Percentiles rank a stretch among this genome's conserved stretches.
These are phyloP conservation scores for cucumber (Cucumis sativus) DNA, from an alignment of 306 rosid genomes.

Conservation along the genomic window DNA sequence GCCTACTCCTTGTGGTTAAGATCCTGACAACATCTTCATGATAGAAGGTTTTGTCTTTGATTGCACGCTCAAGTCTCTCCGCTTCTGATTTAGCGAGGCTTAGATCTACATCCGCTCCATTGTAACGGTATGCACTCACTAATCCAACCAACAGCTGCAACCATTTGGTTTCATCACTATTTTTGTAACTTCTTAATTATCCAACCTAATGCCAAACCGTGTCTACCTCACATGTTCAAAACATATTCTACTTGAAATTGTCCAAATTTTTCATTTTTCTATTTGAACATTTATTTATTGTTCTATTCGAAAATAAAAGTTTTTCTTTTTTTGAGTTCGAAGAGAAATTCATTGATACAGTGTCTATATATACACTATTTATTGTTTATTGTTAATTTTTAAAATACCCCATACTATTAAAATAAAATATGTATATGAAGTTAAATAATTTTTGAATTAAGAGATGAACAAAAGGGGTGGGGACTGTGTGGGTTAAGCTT, in stretches of 20 bases:
- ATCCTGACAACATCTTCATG: slow-evolving; percentile 57
- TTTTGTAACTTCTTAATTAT: not conserved
- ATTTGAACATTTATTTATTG: not conserved
- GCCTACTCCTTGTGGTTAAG: slow-evolving; percentile 59
- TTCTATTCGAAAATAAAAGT: no score
- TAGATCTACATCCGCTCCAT: slow-evolving; percentile 16
- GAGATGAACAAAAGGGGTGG: not conserved
- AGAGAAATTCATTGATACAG: no score
- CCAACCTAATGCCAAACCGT: not conserved
- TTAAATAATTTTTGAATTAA: no score
- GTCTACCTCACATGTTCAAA: not conserved
- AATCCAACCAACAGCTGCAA: slow-evolving; percentile 23
- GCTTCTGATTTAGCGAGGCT: slow-evolving; percentile 38
- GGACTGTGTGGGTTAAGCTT: not conserved
- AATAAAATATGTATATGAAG: no score
- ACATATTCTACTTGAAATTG: not conserved
- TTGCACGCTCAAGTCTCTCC: slow-evolving; percentile 49
- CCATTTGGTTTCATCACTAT: not conserved
- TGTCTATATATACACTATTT: no score
- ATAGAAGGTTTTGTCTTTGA: slow-evolving; percentile 42
- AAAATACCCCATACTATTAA: no score
- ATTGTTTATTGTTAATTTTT: no score
- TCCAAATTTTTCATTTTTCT: not conserved
- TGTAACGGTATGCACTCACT: slow-evolving; percentile 25
- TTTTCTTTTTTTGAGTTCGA: no score